phyloP scores from a whole-genome alignment of 2,329 filamentous ascomycete genomes.

The Penicillium hordei region DNA sequence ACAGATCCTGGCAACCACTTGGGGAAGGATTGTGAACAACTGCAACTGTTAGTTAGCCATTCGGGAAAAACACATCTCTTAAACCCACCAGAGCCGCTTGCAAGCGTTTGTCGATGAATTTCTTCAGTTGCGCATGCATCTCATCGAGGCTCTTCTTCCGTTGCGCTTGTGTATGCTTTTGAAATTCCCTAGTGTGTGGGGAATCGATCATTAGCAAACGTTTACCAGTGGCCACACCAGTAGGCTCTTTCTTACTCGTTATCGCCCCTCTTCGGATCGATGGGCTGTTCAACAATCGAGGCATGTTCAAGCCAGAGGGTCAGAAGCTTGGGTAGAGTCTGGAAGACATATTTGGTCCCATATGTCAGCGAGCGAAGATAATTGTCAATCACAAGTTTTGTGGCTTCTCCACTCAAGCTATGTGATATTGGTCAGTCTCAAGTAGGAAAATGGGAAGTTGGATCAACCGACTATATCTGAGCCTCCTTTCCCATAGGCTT shows the following conservation, averaged over 20 bases:
- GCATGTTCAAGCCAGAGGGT: slow-evolving; percentile 95
- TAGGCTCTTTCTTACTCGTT: slow-evolving; percentile 38
- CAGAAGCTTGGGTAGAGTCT: slow-evolving; percentile 85
- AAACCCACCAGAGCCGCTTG: slow-evolving; percentile 46
- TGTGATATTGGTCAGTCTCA: slow-evolving; percentile 22
- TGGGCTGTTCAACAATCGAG: slow-evolving; percentile 65
- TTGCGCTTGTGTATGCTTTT: slow-evolving; percentile 48
- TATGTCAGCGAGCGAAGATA: slow-evolving; percentile 83
- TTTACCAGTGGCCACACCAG: neutral
- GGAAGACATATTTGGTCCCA: slow-evolving; percentile 93
- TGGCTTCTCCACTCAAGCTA: slow-evolving; percentile 72
- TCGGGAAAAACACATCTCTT: neutral
- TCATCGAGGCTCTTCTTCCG: slow-evolving; percentile 65
- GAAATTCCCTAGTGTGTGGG: slow-evolving; percentile 41
- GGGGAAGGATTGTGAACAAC: slow-evolving; percentile 69
- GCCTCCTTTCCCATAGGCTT: slow-evolving; percentile 75
- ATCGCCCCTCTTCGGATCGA: slow-evolving; percentile 52
- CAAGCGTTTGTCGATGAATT: slow-evolving; percentile 62
- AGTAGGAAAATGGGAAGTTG: slow-evolving; percentile 15
- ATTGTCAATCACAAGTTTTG: slow-evolving; percentile 89
- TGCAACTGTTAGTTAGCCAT: slow-evolving; percentile 28
- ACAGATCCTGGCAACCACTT: slow-evolving; percentile 93
- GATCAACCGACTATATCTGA: slow-evolving; percentile 58
- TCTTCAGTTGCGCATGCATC: slow-evolving; percentile 73
- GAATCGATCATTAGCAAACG: slow-evolving; percentile 11